These are phyloP conservation scores for Talaromyces sp. DNA, from an alignment of 2,329 filamentous ascomycete species.

Conservation along the genomic window DNA sequence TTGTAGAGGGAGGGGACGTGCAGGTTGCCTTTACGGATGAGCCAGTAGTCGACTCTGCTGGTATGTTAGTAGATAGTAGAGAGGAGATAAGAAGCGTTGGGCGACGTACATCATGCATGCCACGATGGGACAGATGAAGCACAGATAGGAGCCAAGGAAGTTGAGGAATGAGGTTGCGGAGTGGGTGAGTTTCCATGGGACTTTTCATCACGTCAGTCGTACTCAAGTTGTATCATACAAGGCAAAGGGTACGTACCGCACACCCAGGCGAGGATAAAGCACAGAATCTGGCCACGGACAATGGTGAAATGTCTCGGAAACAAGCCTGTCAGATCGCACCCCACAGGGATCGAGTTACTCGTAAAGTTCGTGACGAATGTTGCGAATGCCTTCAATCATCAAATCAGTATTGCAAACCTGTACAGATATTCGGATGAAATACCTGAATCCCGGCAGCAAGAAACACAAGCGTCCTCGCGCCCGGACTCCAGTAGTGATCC, in stretches of 20 bases:
- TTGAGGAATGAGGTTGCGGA: conserved; percentile 10
- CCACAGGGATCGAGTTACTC: conserved; percentile 13
- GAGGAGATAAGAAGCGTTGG: too few species aligned
- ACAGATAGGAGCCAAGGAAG: conserved; percentile 15
- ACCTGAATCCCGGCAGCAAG: conserved; percentile 15
- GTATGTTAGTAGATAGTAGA: background rate
- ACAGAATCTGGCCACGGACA: conserved; percentile 12
- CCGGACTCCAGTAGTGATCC: conserved; percentile 14
- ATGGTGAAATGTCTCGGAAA: conserved; percentile 14
- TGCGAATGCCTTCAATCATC: conserved; percentile 8
- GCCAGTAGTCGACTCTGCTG: conserved; percentile 11
- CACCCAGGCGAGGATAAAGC: conserved; percentile 13
- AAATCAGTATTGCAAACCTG: background rate
- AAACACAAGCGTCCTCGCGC: conserved; percentile 10
- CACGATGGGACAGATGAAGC: conserved; percentile 16
- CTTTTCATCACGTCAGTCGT: background rate
- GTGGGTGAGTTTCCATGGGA: conserved; percentile 15
- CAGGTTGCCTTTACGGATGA: conserved; percentile 14
- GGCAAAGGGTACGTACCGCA: conserved; percentile 3
- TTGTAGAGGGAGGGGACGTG: conserved; percentile 14
- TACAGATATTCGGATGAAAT: background rate
- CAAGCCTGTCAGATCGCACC: conserved; percentile 13
- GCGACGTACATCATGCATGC: conserved; percentile 12
- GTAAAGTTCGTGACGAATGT: conserved; percentile 16
- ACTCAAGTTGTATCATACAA: background rate